Conservation (phyloP, 305 asterid species). For the Solanum chacoense region DNA sequence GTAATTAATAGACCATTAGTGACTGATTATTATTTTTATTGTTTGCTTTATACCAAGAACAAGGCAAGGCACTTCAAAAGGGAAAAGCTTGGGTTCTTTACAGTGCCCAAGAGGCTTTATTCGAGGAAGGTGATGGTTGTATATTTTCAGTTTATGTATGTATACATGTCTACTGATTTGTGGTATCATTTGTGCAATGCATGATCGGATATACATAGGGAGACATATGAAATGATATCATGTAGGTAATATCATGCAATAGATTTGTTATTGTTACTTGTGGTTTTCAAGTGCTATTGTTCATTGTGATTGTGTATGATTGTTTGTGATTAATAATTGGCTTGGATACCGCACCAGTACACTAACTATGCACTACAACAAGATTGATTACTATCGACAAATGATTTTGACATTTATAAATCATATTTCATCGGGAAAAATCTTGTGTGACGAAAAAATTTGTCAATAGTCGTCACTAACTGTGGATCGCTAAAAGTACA, state of each 20-base stretch:
- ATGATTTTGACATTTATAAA: neutral
- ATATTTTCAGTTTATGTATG: neutral
- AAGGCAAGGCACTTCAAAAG: neutral
- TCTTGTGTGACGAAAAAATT: neutral
- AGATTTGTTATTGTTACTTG: too few relatives aligned
- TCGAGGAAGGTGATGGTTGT: neutral
- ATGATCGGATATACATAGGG: too few relatives aligned
- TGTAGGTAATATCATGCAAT: neutral
- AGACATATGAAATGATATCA: neutral
- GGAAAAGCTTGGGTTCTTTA: neutral
- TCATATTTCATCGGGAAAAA: neutral
- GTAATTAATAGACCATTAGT: too few relatives aligned
- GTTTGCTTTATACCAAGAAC: neutral
- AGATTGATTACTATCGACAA: neutral
- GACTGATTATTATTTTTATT: too few relatives aligned
- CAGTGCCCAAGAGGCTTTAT: neutral
- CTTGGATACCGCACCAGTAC: neutral
- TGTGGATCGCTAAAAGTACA: neutral
- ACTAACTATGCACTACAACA: neutral
- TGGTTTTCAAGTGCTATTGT: neutral
- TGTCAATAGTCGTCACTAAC: neutral
- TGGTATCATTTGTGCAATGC: neutral
- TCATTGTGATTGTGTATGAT: neutral
- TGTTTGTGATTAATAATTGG: neutral
- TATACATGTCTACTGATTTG: neutral